Conservation (phyloP, 1,139 yeast genomes). For the Scheffersomyces stambukii region DNA sequence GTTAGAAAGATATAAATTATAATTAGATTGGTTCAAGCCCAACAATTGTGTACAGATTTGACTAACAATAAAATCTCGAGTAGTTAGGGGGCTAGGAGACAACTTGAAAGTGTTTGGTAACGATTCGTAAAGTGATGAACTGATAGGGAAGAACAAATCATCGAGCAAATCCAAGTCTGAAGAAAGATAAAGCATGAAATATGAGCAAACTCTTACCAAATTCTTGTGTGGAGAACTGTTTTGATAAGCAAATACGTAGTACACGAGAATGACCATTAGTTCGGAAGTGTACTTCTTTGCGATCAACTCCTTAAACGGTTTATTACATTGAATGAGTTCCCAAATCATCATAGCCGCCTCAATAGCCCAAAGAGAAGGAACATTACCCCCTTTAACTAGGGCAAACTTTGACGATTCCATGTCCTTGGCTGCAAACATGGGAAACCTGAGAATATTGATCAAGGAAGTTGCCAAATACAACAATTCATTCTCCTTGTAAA, state of each 20-base stretch:
- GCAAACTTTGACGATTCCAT: slow-evolving; percentile 14
- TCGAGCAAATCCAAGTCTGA: slow-evolving; percentile 41
- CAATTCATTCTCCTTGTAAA: slow-evolving; percentile 53
- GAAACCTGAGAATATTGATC: slow-evolving; percentile 42
- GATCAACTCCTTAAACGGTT: slow-evolving; percentile 44
- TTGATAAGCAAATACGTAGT: slow-evolving; percentile 50
- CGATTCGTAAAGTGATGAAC: slow-evolving; percentile 33
- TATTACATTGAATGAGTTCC: slow-evolving; percentile 76
- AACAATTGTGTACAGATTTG: slow-evolving; percentile 38
- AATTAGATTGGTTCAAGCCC: slow-evolving; percentile 2
- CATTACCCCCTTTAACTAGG: slow-evolving; percentile 15
- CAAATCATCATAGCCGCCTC: slow-evolving; percentile 64
- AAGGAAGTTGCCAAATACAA: slow-evolving; percentile 43
- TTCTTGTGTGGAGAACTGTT: slow-evolving; percentile 28
- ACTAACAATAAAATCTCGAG: slow-evolving; percentile 57
- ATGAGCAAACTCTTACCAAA: slow-evolving; percentile 56
- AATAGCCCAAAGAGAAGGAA: slow-evolving; percentile 47
- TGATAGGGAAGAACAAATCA: slow-evolving; percentile 37
- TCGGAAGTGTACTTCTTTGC: slow-evolving; percentile 50
- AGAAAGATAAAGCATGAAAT: slow-evolving; percentile 57
- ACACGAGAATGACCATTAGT: slow-evolving; percentile 50
- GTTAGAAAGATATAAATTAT: neutral
- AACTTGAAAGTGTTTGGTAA: slow-evolving; percentile 47
- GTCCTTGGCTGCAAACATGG: slow-evolving; percentile 23
- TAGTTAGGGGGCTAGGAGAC: slow-evolving; percentile 38